Evolutionary conservation across 768 basidiomycete species (phyloP).

Genomic region (Tylopilus felleus): DNA sequence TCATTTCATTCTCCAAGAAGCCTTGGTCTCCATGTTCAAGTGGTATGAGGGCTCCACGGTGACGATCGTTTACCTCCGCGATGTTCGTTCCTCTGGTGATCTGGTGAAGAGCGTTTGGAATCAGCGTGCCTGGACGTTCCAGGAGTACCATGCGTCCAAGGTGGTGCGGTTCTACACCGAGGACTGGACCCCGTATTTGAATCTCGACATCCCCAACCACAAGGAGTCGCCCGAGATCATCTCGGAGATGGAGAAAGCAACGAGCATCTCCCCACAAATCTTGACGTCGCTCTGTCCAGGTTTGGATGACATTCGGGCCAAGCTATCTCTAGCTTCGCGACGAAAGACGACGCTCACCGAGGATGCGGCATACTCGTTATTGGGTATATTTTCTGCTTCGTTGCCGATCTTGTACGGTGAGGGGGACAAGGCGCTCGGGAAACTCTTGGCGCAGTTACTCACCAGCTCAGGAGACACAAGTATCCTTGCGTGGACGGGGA

Average conservation of each 20-base stretch:
- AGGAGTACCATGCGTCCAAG: slow-evolving; percentile 7
- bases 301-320: neutral
- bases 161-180: slow-evolving; percentile 1
- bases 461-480: slow-evolving; percentile 3
- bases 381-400: neutral
- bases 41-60: slow-evolving; percentile 3
- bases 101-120: slow-evolving; percentile 1
- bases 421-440: neutral
- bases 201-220: slow-evolving; percentile 1
- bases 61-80: slow-evolving; percentile 4
- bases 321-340: neutral
- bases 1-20: slow-evolving; percentile 3
- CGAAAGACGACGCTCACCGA: slow-evolving; percentile 1
- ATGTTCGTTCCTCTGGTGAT: neutral
- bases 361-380: slow-evolving; percentile 6
- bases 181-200: slow-evolving; percentile 1
- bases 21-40: slow-evolving; percentile 6
- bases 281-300: neutral
- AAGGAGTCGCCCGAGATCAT: slow-evolving; percentile 3
- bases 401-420: slow-evolving; percentile 4
- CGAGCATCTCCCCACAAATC: neutral
- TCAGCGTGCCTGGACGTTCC: slow-evolving; percentile 3
- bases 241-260: slow-evolving; percentile 6
- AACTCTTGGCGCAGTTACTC: neutral
- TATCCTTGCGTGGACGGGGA: slow-evolving; percentile 8